A percentile compares a stretch with the other conserved stretches of the same genome.
phyloP scores from a whole-genome alignment of 176 grass and related monocot genomes.

The Oryza rufipogon region DNA sequence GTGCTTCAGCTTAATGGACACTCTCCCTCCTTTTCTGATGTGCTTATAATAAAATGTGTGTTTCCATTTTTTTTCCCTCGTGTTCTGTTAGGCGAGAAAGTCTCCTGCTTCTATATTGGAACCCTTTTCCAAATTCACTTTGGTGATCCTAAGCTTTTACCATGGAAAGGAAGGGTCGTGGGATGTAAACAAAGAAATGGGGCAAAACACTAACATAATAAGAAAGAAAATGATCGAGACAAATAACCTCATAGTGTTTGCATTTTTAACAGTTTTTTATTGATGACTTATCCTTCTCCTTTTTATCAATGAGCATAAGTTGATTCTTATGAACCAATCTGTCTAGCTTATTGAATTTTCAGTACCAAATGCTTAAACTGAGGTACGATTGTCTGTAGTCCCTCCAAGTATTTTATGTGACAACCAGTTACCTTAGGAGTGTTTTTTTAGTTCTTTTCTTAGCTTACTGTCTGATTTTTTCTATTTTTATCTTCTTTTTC shows the following conservation, averaged over 20 bases:
- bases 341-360: background rate
- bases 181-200: conserved; percentile 1
- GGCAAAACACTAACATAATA: background rate
- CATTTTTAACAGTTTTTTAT: background rate
- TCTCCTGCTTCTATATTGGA: conserved; percentile 5
- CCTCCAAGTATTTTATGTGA: conserved; percentile 14
- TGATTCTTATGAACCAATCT: background rate
- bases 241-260: background rate
- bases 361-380: background rate
- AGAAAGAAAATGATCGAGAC: background rate
- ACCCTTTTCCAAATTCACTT: background rate
- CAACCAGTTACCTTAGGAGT: background rate
- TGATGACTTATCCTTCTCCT: background rate
- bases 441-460: background rate
- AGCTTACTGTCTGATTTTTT: conserved; percentile 12
- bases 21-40: background rate
- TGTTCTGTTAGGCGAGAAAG: background rate
- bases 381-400: background rate
- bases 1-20: background rate
- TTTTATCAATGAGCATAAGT: background rate
- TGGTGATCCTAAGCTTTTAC: background rate
- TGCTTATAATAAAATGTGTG: background rate
- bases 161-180: background rate
- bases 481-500: conserved; percentile 37
- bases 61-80: background rate